phyloP scores from a whole-genome alignment of 257 asterid species.

The Solanum lycopersicoides region DNA sequence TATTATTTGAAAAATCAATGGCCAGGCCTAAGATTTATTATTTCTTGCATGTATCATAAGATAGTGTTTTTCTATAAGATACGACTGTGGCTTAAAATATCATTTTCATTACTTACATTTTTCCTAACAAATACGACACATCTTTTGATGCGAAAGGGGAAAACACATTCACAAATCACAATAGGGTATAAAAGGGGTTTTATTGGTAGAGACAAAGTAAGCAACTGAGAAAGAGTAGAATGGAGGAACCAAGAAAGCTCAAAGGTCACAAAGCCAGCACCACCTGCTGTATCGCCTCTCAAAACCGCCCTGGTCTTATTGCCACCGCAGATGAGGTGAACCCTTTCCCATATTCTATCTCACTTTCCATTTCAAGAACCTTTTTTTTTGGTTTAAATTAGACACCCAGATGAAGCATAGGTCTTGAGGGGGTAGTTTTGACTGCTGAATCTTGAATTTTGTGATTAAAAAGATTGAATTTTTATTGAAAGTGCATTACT shows the following conservation, averaged over 20 bases:
- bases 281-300: slow-evolving; percentile 77
- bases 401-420: not conserved
- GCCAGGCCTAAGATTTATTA: not conserved
- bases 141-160: not conserved
- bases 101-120: not conserved
- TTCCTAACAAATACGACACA: not conserved
- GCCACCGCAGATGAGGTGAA: slow-evolving; percentile 81
- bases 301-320: slow-evolving; percentile 55
- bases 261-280: slow-evolving; percentile 67
- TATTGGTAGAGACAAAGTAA: too few relatives aligned
- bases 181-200: not conserved
- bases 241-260: slow-evolving; percentile 62
- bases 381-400: not conserved
- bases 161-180: not conserved
- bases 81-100: not conserved
- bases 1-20: too few relatives aligned
- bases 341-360: not conserved
- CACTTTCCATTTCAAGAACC: not conserved
- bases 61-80: not conserved
- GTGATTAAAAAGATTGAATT: not conserved
- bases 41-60: not conserved
- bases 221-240: not conserved
- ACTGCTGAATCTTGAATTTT: not conserved
- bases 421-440: not conserved
- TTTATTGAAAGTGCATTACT: not conserved